Evolutionary conservation across 2,329 filamentous ascomycete genomes (phyloP), one percentile per base, ranked within the genome.

Genomic region (Emmonsia crescens): DNA sequence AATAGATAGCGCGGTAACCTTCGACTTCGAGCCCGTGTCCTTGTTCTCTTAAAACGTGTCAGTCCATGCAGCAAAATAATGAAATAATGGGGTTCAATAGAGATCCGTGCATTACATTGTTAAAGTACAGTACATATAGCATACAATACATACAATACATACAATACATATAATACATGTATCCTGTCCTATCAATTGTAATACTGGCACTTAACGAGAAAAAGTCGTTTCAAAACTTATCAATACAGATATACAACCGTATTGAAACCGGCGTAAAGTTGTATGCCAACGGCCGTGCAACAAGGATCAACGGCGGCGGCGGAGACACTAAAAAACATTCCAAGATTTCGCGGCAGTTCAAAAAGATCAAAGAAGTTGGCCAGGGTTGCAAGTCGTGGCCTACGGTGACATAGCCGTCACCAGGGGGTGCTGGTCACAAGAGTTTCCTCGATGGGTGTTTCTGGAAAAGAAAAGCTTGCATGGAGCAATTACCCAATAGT

Each of bases 321-420:
- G 55, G 40, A 57, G 55, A 27, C 55, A 44, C 55, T 46, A 57
- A 57, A 57, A 57, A 57, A n/a, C 55, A 33, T 57, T 57, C 55
- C 38, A 57, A 57, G 55, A 57, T 57, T 57, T 57, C 21, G 40
- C 36, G 40, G 9, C 24, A 57, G 38, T 57, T 57, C 40, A 27
- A 27, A 33, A 40, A 27, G 54, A 56, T 40, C 21, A 55, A 16
- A 29, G 16, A 57, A 57, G 24, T 31, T 57, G 55, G 38, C 40
- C 9, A 40, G 31, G 52, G 33, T 55, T 55, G 52, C 33, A 55
- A 38, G 31, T 36, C 29, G 19, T 33, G 27, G 49, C 49, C 19
- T 19, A 12, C 2, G 29, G 9, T 54, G 51, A 33, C 51, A 51
- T 29, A 29, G 16, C 21, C 14, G 27, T 52, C 49, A n/a, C 16